Evolutionary conservation across 1,284 basidiomycete genomes (phyloP).

Genomic region (Ceratorhiza oryzae-sativae): DNA sequence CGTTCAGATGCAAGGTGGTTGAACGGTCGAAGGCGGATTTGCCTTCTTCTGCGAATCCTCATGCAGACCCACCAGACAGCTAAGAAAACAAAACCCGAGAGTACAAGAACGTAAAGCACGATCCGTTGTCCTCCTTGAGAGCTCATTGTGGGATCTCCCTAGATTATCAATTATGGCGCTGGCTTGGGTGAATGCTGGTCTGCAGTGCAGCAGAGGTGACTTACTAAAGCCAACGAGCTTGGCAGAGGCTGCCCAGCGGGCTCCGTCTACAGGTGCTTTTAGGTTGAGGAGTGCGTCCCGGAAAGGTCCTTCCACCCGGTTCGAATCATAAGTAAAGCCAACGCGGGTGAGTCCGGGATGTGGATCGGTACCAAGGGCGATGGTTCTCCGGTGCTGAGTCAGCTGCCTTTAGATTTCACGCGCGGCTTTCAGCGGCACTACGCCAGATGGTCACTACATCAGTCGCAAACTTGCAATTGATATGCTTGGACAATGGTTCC

Average conservation of each 20-base stretch:
- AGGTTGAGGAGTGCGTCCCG: too few species aligned
- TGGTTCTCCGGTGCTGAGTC: not conserved
- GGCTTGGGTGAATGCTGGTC: too few species aligned
- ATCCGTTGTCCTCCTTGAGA: not conserved
- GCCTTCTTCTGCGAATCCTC: not conserved
- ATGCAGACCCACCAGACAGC: not conserved
- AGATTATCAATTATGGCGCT: not conserved
- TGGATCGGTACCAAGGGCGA: not conserved
- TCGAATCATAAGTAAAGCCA: not conserved
- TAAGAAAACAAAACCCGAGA: not conserved
- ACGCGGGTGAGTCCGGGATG: not conserved
- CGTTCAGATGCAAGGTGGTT: not conserved
- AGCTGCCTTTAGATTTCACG: not conserved
- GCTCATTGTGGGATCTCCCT: not conserved
- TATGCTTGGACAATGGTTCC: too few species aligned
- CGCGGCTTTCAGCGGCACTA: too few species aligned
- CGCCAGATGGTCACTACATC: too few species aligned
- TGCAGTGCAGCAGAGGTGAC: too few species aligned
- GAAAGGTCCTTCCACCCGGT: not conserved
- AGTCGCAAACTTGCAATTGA: too few species aligned
- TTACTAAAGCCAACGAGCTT: too few species aligned
- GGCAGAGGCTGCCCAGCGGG: too few species aligned
- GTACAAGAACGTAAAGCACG: not conserved
- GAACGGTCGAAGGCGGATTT: not conserved
- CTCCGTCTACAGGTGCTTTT: too few species aligned